Conservation (phyloP, 2,329 filamentous ascomycete genomes). For the Colletotrichum melonis region DNA sequence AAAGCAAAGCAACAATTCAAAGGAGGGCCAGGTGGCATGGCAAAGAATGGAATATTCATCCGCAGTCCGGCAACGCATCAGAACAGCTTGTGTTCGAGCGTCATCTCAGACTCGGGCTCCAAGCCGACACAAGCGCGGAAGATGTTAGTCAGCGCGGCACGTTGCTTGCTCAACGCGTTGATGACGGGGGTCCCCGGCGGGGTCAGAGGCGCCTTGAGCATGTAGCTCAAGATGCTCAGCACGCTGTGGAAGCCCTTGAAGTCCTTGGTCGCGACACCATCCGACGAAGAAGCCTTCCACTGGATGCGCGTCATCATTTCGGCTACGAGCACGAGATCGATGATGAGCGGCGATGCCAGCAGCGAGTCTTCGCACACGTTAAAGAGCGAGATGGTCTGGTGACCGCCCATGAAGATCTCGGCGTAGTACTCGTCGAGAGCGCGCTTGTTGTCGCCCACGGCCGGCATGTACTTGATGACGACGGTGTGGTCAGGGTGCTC, state of each 20-base stretch:
- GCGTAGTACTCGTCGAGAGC: slow-evolving; percentile 99
- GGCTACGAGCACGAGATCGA: slow-evolving; percentile 90
- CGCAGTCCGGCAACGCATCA: slow-evolving; percentile 49
- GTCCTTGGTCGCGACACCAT: slow-evolving; percentile 67
- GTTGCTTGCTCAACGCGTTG: slow-evolving; percentile 96
- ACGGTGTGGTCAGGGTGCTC: slow-evolving; percentile 99
- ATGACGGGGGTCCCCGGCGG: slow-evolving; percentile 95
- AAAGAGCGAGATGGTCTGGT: slow-evolving; percentile 97
- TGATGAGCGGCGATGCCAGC: slow-evolving; percentile 94
- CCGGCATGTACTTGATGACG: slow-evolving; percentile 99
- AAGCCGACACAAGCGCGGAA: slow-evolving; percentile 97
- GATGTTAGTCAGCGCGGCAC: slow-evolving; percentile 94
- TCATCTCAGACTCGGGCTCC: slow-evolving; percentile 99
- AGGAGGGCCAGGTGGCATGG: slow-evolving; percentile 11
- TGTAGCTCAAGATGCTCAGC: slow-evolving; percentile 96
- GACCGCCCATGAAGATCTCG: slow-evolving; percentile 98
- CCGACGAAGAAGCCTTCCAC: slow-evolving; percentile 77
- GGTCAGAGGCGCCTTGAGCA: slow-evolving; percentile 96
- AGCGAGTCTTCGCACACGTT: slow-evolving; percentile 99
- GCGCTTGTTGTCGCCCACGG: slow-evolving; percentile 98
- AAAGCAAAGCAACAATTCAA: not conserved
- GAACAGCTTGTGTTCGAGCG: slow-evolving; percentile 97
- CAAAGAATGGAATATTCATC: slow-evolving; percentile 8
- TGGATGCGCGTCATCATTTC: slow-evolving; percentile 99
- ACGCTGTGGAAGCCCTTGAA: slow-evolving; percentile 98